These are phyloP conservation scores for Colletotrichum paranaense DNA, from an alignment of 2,329 filamentous ascomycete species.

Conservation along the genomic window DNA sequence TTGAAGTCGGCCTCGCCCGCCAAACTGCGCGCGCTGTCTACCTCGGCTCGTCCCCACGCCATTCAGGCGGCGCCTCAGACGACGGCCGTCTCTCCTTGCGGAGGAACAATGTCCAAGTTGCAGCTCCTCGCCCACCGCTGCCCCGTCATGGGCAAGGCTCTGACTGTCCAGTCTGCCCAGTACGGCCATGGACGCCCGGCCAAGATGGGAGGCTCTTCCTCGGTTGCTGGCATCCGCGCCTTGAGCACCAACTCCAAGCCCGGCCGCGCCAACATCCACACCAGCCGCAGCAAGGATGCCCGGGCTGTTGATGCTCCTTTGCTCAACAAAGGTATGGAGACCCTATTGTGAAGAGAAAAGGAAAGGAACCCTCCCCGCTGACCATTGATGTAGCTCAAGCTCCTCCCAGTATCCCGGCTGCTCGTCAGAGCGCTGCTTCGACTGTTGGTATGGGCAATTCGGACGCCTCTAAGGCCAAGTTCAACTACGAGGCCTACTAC, in stretches of 20 bases:
- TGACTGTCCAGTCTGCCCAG: conserved; percentile 83
- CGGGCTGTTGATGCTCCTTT: conserved; percentile 75
- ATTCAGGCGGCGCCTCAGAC: conserved; percentile 55
- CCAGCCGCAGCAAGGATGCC: conserved; percentile 80
- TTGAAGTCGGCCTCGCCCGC: conserved; percentile 93
- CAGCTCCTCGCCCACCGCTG: conserved; percentile 94
- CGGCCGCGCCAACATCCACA: conserved; percentile 83
- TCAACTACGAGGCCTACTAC: conserved; percentile 94
- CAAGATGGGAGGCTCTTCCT: conserved; percentile 53
- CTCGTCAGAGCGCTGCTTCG: conserved; percentile 43
- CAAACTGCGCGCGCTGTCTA: conserved; percentile 89
- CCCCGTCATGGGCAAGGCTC: conserved; percentile 98
- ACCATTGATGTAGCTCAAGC: conserved; percentile 46
- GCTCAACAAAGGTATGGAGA: conserved; percentile 57
- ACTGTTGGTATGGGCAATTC: conserved; percentile 37
- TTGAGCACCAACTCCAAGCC: conserved; percentile 63
- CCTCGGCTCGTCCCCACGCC: conserved; percentile 64
- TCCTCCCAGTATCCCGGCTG: conserved; percentile 45
- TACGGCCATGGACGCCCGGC: conserved; percentile 57
- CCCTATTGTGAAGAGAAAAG: neutral
- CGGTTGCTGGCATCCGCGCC: conserved; percentile 61
- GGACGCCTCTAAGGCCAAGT: conserved; percentile 63
- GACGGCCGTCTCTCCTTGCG: conserved; percentile 73
- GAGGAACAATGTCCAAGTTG: conserved; percentile 95
- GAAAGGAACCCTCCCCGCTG: conserved; percentile 24